A percentile compares a stretch with the other conserved stretches of the same genome.
Evolutionary conservation across 1,139 yeast species (phyloP).

Genomic region (Pichia kudriavzevii): DNA sequence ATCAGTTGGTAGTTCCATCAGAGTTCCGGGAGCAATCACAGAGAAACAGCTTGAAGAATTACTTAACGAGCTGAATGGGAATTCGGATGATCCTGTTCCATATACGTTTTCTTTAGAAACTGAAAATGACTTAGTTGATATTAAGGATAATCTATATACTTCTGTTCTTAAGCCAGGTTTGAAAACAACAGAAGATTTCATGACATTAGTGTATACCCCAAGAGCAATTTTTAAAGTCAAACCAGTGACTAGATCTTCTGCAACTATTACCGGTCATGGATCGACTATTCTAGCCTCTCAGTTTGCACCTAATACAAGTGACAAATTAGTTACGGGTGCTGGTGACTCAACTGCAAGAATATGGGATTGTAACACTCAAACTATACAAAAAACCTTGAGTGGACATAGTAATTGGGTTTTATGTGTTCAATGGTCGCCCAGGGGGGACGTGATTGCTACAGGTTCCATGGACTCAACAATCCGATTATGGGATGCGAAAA

Average conservation of each 20-base stretch:
- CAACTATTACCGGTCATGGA: slow-evolving; percentile 94
- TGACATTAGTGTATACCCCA: slow-evolving; percentile 89
- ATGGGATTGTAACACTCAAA: slow-evolving; percentile 96
- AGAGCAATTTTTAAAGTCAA: slow-evolving; percentile 90
- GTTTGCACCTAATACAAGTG: slow-evolving; percentile 85
- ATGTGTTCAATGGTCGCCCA: slow-evolving; percentile 91
- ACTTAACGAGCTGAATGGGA: slow-evolving; percentile 63
- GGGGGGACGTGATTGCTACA: slow-evolving; percentile 85
- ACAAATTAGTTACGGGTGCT: slow-evolving; percentile 89
- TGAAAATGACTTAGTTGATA: slow-evolving; percentile 54
- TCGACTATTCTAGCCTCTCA: slow-evolving; percentile 86
- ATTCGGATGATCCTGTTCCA: slow-evolving; percentile 79
- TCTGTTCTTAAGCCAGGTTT: slow-evolving; percentile 81
- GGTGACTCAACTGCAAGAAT: slow-evolving; percentile 97
- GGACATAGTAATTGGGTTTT: slow-evolving; percentile 95
- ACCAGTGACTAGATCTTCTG: slow-evolving; percentile 85
- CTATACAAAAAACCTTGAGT: slow-evolving; percentile 69
- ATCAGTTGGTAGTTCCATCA: slow-evolving; percentile 69
- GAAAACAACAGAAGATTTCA: slow-evolving; percentile 86
- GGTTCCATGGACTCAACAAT: slow-evolving; percentile 93
- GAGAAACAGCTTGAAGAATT: slow-evolving; percentile 85
- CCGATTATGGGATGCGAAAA: slow-evolving; percentile 75
- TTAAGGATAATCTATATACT: slow-evolving; percentile 65
- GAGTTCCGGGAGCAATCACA: slow-evolving; percentile 87
- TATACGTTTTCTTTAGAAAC: slow-evolving; percentile 69